Percentiles rank a stretch among this genome's conserved stretches.
These are phyloP conservation scores for Neurospora sp. DNA, from an alignment of 495 filamentous ascomycete species.

Conservation along the genomic window DNA sequence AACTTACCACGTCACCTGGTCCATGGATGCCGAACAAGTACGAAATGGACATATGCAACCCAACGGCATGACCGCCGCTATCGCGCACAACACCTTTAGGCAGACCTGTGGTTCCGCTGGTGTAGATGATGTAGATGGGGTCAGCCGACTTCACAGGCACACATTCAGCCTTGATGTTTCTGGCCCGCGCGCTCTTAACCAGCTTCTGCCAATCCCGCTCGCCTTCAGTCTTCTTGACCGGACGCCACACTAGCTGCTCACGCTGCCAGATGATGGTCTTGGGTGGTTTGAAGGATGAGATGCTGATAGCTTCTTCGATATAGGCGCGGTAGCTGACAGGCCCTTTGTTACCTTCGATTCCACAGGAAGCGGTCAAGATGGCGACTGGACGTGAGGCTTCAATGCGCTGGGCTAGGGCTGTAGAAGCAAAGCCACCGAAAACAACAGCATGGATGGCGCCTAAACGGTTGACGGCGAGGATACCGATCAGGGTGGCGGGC, in stretches of 20 bases:
- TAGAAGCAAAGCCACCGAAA: conserved; percentile 81
- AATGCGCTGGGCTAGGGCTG: conserved; percentile 78
- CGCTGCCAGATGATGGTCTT: conserved; percentile 65
- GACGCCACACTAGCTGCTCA: conserved; percentile 64
- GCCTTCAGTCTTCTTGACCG: conserved; percentile 48
- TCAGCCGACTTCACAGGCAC: conserved; percentile 72
- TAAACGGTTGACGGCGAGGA: conserved; percentile 68
- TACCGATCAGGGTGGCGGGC: conserved; percentile 73
- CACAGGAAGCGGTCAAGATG: conserved; percentile 84
- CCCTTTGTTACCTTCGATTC: conserved; percentile 78
- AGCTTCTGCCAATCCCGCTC: conserved; percentile 74
- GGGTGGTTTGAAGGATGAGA: conserved; percentile 52
- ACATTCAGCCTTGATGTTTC: conserved; percentile 54
- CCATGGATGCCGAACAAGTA: conserved; percentile 73
- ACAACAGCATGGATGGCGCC: conserved; percentile 88
- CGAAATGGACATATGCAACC: conserved; percentile 65
- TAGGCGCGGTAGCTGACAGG: conserved; percentile 61
- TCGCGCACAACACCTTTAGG: conserved; percentile 84
- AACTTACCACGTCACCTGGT: conserved; percentile 57
- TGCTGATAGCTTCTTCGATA: conserved; percentile 53
- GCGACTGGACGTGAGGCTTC: conserved; percentile 65
- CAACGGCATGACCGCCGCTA: conserved; percentile 81
- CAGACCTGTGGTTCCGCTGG: conserved; percentile 69
- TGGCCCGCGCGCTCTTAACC: conserved; percentile 53
- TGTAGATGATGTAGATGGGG: conserved; percentile 85